Evolutionary conservation across 129 eudicot species (phyloP).

Genomic region (Daucus carota): DNA sequence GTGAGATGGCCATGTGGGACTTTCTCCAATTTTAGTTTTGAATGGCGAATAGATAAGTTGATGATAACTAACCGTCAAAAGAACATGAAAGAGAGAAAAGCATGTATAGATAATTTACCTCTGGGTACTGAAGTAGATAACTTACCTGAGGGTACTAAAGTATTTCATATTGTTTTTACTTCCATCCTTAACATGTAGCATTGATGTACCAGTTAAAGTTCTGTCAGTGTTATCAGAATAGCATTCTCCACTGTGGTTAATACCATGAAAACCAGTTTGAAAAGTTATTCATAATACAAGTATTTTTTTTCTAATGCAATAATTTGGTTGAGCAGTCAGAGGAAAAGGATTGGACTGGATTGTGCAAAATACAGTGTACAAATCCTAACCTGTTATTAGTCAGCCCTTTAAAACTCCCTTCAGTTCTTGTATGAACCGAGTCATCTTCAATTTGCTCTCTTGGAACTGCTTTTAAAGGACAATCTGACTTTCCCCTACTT

Average conservation of each 20-base stretch:
- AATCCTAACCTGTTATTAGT: constrained; percentile 37
- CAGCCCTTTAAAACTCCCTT: constrained; percentile 23
- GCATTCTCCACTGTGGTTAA: constrained; percentile 30
- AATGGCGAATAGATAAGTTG: constrained; percentile 15
- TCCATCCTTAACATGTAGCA: constrained; percentile 24
- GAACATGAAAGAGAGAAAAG: background rate
- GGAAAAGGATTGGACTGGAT: background rate
- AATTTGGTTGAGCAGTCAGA: background rate
- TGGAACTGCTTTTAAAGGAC: constrained; percentile 29
- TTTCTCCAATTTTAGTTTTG: constrained; percentile 7
- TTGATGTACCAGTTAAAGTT: constrained; percentile 16
- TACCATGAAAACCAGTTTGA: constrained; percentile 5
- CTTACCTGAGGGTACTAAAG: constrained; percentile 33
- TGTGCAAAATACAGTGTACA: constrained; percentile 4
- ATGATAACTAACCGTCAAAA: background rate
- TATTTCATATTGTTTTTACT: constrained; percentile 27
- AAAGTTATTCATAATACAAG: background rate
- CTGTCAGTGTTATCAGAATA: constrained; percentile 22
- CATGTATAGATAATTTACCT: constrained; percentile 28
- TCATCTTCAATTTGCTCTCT: constrained; percentile 22
- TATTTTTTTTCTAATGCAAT: background rate
- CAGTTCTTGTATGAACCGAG: constrained; percentile 27
- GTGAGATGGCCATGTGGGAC: background rate
- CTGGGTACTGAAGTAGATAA: constrained; percentile 20
- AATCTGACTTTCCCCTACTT: constrained; percentile 29